phyloP scores from a whole-genome alignment of 1,139 yeast species.

The Debaryomycetaceae sp. region DNA sequence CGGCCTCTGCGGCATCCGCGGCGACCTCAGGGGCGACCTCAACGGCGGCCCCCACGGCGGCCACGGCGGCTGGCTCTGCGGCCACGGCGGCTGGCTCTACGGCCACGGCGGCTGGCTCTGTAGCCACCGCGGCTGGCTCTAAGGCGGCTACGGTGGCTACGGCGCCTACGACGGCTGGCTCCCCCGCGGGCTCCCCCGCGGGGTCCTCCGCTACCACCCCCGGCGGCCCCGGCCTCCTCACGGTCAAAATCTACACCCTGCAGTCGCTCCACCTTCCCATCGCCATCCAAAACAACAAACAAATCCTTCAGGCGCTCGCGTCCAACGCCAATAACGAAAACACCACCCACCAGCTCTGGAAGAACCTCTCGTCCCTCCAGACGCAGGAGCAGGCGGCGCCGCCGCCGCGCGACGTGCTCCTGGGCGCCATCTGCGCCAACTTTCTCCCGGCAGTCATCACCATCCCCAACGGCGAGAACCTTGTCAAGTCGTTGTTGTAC shows the following conservation, averaged over 20 bases:
- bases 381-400: conserved; percentile 13
- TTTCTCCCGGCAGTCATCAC: conserved; percentile 65
- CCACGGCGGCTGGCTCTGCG: too few relatives aligned
- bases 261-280: conserved; percentile 61
- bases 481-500: conserved; percentile 57
- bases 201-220: conserved; percentile 7
- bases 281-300: conserved; percentile 48
- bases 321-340: conserved; percentile 39
- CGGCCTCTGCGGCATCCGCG: conserved; percentile 1
- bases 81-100: conserved; percentile 4
- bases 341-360: conserved; percentile 33
- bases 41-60: too few relatives aligned
- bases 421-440: conserved; percentile 34
- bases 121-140: conserved; percentile 3
- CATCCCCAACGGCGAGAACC: conserved; percentile 46
- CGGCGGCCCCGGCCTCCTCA: conserved; percentile 58
- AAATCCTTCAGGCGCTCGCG: conserved; percentile 49
- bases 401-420: conserved; percentile 20
- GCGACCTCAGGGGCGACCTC: too few relatives aligned
- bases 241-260: conserved; percentile 65
- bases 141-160: too few relatives aligned
- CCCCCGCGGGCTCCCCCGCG: conserved; percentile 5
- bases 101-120: background rate
- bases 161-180: conserved; percentile 1
- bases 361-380: conserved; percentile 24